Base-by-base conservation (phyloP, 2,329 filamentous ascomycete species). In the Fusarium musae region DNA sequence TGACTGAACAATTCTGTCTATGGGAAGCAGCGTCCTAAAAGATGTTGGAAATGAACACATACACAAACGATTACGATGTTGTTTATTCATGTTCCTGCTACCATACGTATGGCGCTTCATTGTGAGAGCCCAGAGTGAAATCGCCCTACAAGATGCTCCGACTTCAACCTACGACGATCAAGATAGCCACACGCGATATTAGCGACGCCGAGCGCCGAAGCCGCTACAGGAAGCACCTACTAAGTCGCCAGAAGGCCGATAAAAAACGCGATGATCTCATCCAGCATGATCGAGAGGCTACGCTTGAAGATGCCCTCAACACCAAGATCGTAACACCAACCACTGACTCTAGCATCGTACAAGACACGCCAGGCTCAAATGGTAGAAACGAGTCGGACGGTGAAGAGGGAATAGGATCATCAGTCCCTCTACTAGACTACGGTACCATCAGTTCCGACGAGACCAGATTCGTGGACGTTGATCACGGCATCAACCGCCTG, bases 221-320 rank as follows among this genome's bases (percentile, higher is more conserved):
- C 23, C 73, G 65, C 34, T 78, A 77, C 42, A 74, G 70, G 30
- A 73, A 61, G 23, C 63, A 76, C 30, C 67, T 75, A 6, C 46
- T 46, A 28, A 40, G 47, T 15, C 50, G 43, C 15, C 39, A 56
- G 40, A 47, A 44, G 8, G 10, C 12, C 9, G 37, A 11, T 10
- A 56, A 37, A 16, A 28, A 30, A 40, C n/a, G 36, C 15, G 28
- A 37, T 30, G 23, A 37, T 15, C 19, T 34, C 50, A 32, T 23
- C 32, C 9, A 56, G 12, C 47, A 56, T 26, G 26, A 65, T 28
- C 56, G n/a, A 50, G 49, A n/a, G 19, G 23, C 43, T 19, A 32
- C 12, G 23, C 23, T 56, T 23, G 32, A 61, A 37, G 23, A 69
- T 52, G 21, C 28, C 47, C 43, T 57, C 15, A 40, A 52, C 16